Conservation (phyloP, 2,329 filamentous ascomycete genomes). For the Rutstroemia sp. region DNA sequence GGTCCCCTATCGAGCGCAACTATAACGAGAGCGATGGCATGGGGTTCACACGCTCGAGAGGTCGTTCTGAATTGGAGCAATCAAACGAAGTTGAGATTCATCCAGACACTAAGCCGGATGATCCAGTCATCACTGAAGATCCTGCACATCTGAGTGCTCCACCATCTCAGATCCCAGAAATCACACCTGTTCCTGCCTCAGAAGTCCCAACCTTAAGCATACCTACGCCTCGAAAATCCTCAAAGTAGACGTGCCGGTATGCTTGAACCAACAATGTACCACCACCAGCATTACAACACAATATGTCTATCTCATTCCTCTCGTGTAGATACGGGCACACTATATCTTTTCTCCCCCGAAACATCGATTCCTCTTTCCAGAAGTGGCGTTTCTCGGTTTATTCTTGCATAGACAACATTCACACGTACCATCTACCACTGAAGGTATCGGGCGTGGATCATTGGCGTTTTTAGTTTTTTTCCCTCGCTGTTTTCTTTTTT, state of each 20-base stretch:
- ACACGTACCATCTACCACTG: background rate
- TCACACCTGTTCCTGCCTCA: conserved; percentile 14
- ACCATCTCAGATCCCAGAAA: conserved; percentile 25
- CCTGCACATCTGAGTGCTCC: conserved; percentile 25
- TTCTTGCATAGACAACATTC: background rate
- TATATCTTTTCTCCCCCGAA: background rate
- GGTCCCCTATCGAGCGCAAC: conserved; percentile 64
- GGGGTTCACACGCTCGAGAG: conserved; percentile 24
- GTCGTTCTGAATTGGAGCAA: conserved; percentile 33
- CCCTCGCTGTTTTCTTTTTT: background rate
- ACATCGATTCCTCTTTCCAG: background rate
- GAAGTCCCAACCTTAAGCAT: conserved; percentile 1
- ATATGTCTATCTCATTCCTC: background rate
- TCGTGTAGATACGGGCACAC: background rate
- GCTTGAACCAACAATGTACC: background rate
- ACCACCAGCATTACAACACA: background rate
- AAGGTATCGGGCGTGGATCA: background rate
- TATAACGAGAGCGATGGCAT: conserved; percentile 23
- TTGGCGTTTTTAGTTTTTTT: background rate
- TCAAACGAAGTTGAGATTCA: conserved; percentile 39
- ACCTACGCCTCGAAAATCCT: background rate
- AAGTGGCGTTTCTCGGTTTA: background rate
- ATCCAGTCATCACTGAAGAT: conserved; percentile 38
- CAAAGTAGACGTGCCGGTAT: background rate
- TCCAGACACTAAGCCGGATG: conserved; percentile 39